These are phyloP conservation scores for Candida odintsovae DNA, from an alignment of 805 yeast genomes.

Conservation along the genomic window DNA sequence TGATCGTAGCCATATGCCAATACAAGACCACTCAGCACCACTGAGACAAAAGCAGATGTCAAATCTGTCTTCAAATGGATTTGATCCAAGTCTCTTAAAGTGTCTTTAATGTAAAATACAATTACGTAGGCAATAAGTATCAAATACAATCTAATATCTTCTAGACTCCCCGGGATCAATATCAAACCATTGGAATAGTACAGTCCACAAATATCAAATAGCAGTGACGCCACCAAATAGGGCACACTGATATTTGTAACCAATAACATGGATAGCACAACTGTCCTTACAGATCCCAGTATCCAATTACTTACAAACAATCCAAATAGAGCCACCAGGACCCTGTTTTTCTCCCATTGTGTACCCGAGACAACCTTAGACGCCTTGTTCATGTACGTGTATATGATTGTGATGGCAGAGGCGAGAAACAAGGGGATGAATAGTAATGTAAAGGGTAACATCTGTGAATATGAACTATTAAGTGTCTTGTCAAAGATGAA, in stretches of 20 bases:
- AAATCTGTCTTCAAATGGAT: neutral
- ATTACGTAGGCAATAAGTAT: conserved; percentile 4
- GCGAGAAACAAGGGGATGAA: conserved; percentile 15
- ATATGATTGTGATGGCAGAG: conserved; percentile 9
- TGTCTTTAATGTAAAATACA: conserved; percentile 3
- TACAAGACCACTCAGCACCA: neutral
- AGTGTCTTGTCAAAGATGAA: conserved; percentile 10
- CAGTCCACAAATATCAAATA: conserved; percentile 10
- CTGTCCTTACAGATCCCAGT: conserved; percentile 22
- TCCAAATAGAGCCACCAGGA: conserved; percentile 5
- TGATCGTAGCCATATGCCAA: conserved; percentile 2
- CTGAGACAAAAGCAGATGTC: neutral
- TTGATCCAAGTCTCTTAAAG: conserved; percentile 13
- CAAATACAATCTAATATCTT: conserved; percentile 3
- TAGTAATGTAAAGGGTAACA: neutral
- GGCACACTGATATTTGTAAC: conserved; percentile 10
- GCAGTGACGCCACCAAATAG: conserved; percentile 9
- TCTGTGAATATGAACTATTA: conserved; percentile 1
- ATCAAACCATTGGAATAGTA: conserved; percentile 2
- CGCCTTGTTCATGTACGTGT: conserved; percentile 1
- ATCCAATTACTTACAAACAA: conserved; percentile 10
- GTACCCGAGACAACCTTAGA: neutral
- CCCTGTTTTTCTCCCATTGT: conserved; percentile 1
- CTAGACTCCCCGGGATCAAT: conserved; percentile 1
- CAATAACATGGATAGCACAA: conserved; percentile 15